phyloP scores from a whole-genome alignment of 345 rosid genomes.

The Aurinia saxatilis region DNA sequence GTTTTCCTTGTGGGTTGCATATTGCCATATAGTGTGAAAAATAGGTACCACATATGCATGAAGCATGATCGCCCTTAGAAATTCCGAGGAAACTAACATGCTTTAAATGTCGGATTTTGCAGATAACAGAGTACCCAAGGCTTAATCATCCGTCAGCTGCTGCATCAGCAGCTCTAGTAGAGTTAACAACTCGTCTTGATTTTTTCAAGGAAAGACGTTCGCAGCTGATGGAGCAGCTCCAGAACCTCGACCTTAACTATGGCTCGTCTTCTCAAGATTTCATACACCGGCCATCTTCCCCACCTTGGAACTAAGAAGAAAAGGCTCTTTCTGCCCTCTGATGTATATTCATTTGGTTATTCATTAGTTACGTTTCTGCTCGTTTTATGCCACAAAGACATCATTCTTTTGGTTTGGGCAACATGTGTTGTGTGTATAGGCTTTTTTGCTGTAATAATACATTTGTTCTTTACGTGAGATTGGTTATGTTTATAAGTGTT shows the following conservation, averaged over 20 bases:
- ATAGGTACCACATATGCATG: background rate
- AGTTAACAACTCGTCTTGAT: conserved; percentile 92
- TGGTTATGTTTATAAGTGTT: conserved; percentile 4
- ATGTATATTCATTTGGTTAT: conserved; percentile 7
- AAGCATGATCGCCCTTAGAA: background rate
- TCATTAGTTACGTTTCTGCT: conserved; percentile 13
- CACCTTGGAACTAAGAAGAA: conserved; percentile 67
- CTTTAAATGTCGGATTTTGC: conserved; percentile 19
- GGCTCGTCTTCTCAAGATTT: conserved; percentile 86
- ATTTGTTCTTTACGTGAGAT: background rate
- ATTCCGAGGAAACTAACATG: background rate
- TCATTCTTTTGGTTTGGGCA: conserved; percentile 23
- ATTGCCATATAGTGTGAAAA: background rate
- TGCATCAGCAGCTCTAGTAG: conserved; percentile 84
- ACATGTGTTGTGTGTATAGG: conserved; percentile 24
- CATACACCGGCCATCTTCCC: conserved; percentile 77
- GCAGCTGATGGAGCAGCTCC: conserved; percentile 96
- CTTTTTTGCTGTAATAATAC: background rate
- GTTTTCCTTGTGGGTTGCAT: background rate
- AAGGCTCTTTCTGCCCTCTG: conserved; percentile 2
- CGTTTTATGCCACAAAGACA: conserved; percentile 5
- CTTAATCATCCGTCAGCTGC: conserved; percentile 48
- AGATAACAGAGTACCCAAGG: conserved; percentile 74
- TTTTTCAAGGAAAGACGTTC: conserved; percentile 98
- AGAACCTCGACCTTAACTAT: conserved; percentile 84